Conservation (phyloP, 257 asterid genomes). For the Solanum paucissectum region DNA sequence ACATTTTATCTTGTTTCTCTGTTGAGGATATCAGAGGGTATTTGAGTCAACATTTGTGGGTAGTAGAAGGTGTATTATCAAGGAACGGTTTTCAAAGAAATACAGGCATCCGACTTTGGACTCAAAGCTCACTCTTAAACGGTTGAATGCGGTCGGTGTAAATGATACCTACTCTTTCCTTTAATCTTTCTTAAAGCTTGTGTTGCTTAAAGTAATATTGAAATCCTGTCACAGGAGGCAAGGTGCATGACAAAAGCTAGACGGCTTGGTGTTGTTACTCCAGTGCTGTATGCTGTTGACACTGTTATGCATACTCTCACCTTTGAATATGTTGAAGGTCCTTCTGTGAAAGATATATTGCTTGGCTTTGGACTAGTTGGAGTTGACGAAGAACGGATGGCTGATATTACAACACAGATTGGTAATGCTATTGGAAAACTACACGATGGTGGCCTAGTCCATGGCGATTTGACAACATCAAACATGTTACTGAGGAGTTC, state of each 20-base stretch:
- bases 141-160: slow-evolving; percentile 79
- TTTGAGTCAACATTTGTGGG: slow-evolving; percentile 80
- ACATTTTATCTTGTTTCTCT: background rate
- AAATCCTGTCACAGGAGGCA: slow-evolving; percentile 64
- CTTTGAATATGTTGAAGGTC: slow-evolving; percentile 78
- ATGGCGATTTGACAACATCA: slow-evolving; percentile 97
- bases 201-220: background rate
- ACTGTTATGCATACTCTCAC: slow-evolving; percentile 54
- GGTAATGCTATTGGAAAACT: slow-evolving; percentile 76
- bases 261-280: slow-evolving; percentile 79
- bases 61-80: slow-evolving; percentile 54
- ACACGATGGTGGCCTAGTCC: slow-evolving; percentile 91
- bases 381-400: slow-evolving; percentile 45
- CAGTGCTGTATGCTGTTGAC: slow-evolving; percentile 78
- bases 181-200: background rate
- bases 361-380: slow-evolving; percentile 69
- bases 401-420: slow-evolving; percentile 73
- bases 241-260: slow-evolving; percentile 90
- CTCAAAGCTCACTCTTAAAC: slow-evolving; percentile 71
- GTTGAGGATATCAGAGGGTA: slow-evolving; percentile 43
- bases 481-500: slow-evolving; percentile 57
- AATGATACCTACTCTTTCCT: background rate
- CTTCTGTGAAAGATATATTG: slow-evolving; percentile 67
- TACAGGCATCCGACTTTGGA: slow-evolving; percentile 87
- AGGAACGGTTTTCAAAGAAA: slow-evolving; percentile 89